A percentile compares a stretch with the other conserved stretches of the same genome.
Evolutionary conservation across 179 eudicot species (phyloP).

Genomic region (Silene coronaria): DNA sequence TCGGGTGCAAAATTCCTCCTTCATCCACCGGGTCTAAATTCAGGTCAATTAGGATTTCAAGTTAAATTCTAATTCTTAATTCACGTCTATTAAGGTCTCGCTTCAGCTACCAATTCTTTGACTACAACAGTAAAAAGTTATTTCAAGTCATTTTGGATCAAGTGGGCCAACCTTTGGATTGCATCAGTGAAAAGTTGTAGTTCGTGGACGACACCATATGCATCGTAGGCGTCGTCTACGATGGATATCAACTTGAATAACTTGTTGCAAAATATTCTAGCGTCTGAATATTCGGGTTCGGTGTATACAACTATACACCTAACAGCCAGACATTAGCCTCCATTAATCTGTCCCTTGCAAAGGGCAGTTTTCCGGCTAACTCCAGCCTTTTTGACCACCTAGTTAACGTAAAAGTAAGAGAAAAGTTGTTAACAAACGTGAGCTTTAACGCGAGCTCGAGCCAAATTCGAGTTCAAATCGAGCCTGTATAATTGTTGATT

Average conservation of each 20-base stretch:
- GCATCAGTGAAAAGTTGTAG: constrained; percentile 12
- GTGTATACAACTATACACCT: constrained; percentile 16
- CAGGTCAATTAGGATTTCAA: no score
- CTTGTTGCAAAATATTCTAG: constrained; percentile 14
- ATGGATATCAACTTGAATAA: constrained; percentile 12
- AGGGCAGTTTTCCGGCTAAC: constrained; percentile 15
- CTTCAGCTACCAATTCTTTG: no score
- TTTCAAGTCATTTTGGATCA: no score
- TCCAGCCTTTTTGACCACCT: constrained; percentile 23
- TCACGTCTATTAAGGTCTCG: no score
- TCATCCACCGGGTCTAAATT: no score
- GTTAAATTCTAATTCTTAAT: no score
- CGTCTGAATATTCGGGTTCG: constrained; percentile 22
- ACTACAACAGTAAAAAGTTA: no score
- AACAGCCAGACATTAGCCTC: constrained; percentile 18
- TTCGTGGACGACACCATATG: constrained; percentile 18
- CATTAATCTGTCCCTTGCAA: constrained; percentile 25
- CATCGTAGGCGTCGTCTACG: constrained; percentile 24
- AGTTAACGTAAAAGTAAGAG: background rate
- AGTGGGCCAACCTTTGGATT: constrained; percentile 25
- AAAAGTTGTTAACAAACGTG: background rate
- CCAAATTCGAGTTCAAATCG: no score
- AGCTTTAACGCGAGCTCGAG: no score
- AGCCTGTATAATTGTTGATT: no score
- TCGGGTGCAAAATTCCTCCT: no score